phyloP scores from a whole-genome alignment of 208 protist species.

The Spongospora subterranea region DNA sequence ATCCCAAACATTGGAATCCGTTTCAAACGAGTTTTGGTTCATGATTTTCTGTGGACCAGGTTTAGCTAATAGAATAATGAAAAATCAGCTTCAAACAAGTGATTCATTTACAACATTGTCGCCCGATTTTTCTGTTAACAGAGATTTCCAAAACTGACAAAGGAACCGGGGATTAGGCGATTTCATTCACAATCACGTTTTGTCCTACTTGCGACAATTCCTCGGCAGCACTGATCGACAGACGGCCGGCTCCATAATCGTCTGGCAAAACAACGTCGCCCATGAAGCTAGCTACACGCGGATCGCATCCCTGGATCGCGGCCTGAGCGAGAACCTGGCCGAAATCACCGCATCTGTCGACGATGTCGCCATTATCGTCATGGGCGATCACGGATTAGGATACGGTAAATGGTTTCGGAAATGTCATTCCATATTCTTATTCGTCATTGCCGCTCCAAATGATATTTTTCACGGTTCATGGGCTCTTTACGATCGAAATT shows the following conservation, averaged over 20 bases:
- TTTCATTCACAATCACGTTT: constrained; percentile 1
- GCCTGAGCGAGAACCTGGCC: neutral
- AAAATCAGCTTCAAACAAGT: no score
- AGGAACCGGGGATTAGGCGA: no score
- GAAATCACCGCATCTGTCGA: neutral
- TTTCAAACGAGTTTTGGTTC: no score
- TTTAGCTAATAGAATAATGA: no score
- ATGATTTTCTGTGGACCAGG: no score
- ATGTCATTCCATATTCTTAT: no score
- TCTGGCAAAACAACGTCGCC: constrained; percentile 10
- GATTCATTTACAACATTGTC: neutral
- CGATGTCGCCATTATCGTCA: neutral
- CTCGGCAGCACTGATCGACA: neutral
- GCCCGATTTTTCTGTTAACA: neutral
- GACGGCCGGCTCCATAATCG: neutral
- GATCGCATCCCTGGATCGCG: neutral
- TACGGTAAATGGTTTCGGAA: no score
- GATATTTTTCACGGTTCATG: no score
- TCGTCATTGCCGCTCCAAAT: no score
- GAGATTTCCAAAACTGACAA: neutral
- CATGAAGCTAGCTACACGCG: neutral
- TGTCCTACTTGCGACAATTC: neutral
- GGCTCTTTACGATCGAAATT: no score
- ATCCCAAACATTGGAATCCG: no score
- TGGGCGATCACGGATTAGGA: constrained; percentile 8